Base-by-base conservation (phyloP, 2,329 filamentous ascomycete species). In the Phyllosticta ampelicida region DNA sequence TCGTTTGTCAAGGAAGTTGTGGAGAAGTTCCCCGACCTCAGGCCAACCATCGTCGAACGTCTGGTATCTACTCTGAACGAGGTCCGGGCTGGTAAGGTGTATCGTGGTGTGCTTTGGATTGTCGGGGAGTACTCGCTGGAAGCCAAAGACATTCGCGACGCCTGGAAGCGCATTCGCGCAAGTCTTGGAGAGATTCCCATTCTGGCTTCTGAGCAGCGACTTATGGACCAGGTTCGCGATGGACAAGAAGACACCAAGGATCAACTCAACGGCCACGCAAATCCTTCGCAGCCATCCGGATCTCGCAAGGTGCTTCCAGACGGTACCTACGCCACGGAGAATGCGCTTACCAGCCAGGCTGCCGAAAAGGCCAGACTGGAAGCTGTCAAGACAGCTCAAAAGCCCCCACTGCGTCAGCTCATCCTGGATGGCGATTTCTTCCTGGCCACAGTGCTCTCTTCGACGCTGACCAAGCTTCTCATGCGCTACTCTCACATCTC, bases 1-100 rank as follows among this genome's bases (percentile, higher is more conserved):
- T 91, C 90, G 58, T 99, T 99, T 69, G 91, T 99, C 63, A 99
- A 99, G 75, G 94, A 99, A 72, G 94, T 99, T 3, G 92, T 97
- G 6, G 94, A 99, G 75, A 96, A 95, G 69, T 99, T 97, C 78
- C 94, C 94, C 8, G 85, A 89, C 65, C 81, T 99, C 60, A 86
- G 94, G 61, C 83, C 86, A 30, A 87, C 89, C 0, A 97, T 99
- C 65, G 86, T 97, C 6, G 84, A 87, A 67, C 87, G 91, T 61
- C 78, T 99, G 16, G 91, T 97, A 6, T 87, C 89, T 13, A 97
- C 94, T 1, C 79, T 99, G 51, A 86, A 86, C 66, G 94, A 99
- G 72, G 94, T 99, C 23, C 86, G 94, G 61, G 91, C 94, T 62
- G 94, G 94, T 51, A 99, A 97, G 77, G 92, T 99, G 16, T 99